These are phyloP conservation scores for Cladosporium sp. DNA, from an alignment of 2,329 filamentous ascomycete genomes.

Conservation along the genomic window DNA sequence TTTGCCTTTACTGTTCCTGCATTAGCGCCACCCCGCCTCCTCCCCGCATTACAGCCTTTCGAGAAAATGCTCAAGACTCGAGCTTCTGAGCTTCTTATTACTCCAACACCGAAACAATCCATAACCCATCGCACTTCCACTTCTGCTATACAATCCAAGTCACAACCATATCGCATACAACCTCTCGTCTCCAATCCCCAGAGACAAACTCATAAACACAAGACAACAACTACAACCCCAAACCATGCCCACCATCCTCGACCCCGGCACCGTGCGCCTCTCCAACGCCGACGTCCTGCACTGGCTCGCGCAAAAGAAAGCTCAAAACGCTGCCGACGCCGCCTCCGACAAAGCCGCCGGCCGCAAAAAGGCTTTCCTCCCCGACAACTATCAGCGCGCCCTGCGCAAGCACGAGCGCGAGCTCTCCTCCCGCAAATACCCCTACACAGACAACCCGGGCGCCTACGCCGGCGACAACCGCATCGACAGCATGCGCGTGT, in stretches of 20 bases:
- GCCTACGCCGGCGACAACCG: constrained; percentile 29
- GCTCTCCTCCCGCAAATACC: constrained; percentile 32
- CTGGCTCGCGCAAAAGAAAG: constrained; percentile 35
- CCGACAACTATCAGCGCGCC: constrained; percentile 34
- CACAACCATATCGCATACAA: background rate
- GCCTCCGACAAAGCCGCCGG: constrained; percentile 28
- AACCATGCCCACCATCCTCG: constrained; percentile 36
- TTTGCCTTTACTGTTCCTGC: constrained; percentile 9
- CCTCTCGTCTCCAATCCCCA: rapidly evolving
- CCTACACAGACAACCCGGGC: constrained; percentile 31
- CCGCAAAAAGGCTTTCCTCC: constrained; percentile 27
- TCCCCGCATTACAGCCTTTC: background rate
- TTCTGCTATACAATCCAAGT: background rate
- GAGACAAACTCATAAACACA: too few relatives aligned
- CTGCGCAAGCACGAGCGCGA: constrained; percentile 35
- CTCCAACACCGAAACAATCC: constrained; percentile 7
- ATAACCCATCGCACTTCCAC: constrained; percentile 32
- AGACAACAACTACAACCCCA: background rate
- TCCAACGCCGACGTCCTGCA: constrained; percentile 39
- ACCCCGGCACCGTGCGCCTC: constrained; percentile 38
- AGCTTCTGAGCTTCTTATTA: background rate
- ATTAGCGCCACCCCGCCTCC: constrained; percentile 8
- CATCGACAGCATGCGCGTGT: constrained; percentile 22
- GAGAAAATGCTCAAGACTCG: constrained; percentile 9
- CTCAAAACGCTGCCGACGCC: constrained; percentile 35